A percentile compares a stretch with the other conserved stretches of the same genome.
Evolutionary conservation across 2,329 filamentous ascomycete genomes (phyloP).

Genomic region (Arthrobotrys iridis): DNA sequence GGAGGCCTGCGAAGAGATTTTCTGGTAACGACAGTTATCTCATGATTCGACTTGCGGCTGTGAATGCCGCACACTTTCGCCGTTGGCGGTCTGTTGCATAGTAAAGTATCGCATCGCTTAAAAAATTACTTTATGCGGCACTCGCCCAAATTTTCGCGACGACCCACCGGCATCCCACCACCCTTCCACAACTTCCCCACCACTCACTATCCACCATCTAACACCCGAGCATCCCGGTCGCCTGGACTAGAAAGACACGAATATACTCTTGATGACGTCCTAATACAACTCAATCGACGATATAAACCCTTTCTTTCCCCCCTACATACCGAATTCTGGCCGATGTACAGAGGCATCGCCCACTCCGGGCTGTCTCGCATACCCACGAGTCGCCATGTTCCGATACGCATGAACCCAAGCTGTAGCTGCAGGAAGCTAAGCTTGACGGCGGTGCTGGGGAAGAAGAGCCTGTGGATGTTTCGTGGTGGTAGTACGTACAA

Average conservation of each 20-base stretch:
- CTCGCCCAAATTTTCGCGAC: slow-evolving; percentile 14
- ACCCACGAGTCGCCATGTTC: slow-evolving; percentile 28
- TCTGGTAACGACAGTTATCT: not conserved
- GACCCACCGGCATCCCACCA: not conserved
- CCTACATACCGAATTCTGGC: not conserved
- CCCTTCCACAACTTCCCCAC: not conserved
- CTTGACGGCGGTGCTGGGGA: not conserved
- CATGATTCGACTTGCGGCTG: not conserved
- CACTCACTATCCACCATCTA: not conserved
- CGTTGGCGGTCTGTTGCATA: not conserved
- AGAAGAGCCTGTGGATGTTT: not conserved
- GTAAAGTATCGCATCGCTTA: not conserved
- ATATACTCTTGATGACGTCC: not conserved
- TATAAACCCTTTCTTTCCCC: not conserved
- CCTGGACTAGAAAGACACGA: not conserved
- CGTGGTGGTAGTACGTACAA: slow-evolving; percentile 29
- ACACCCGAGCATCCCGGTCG: not conserved
- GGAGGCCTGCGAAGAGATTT: too few relatives aligned
- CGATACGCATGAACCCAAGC: not conserved
- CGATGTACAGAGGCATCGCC: slow-evolving; percentile 53
- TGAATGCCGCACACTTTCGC: not conserved
- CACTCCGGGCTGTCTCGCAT: slow-evolving; percentile 46
- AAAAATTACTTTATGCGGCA: slow-evolving; percentile 32
- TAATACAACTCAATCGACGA: not conserved
- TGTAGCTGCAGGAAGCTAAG: slow-evolving; percentile 1